These are phyloP conservation scores for Hyaloperonospora brassicae DNA, from an alignment of 352 stramenopile species.

Conservation along the genomic window DNA sequence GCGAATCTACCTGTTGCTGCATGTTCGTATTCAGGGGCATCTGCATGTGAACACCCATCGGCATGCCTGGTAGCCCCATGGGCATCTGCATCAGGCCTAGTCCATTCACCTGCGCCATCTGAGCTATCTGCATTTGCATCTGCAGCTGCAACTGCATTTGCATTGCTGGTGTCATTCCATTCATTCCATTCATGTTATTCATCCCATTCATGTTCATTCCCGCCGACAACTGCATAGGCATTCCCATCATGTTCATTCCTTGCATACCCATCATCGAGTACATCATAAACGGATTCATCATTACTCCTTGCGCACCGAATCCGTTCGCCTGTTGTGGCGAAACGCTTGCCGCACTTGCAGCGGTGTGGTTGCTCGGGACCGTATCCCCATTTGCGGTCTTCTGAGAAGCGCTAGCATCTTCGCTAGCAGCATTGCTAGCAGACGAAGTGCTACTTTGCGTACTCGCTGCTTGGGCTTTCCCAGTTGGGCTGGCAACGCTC, in stretches of 20 bases:
- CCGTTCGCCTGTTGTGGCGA: slow-evolving; percentile 18
- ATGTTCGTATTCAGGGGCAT: slow-evolving; percentile 35
- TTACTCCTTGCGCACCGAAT: slow-evolving; percentile 42
- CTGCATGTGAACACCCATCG: slow-evolving; percentile 46
- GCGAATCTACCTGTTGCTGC: slow-evolving; percentile 30
- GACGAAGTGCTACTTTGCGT: slow-evolving; percentile 1
- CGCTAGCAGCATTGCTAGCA: not conserved
- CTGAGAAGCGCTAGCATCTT: not conserved
- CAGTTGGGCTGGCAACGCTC: slow-evolving; percentile 4
- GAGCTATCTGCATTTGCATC: slow-evolving; percentile 32
- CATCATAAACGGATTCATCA: slow-evolving; percentile 82
- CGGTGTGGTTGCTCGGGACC: slow-evolving; percentile 6
- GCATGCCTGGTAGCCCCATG: slow-evolving; percentile 32
- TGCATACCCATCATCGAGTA: slow-evolving; percentile 66
- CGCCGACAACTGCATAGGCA: slow-evolving; percentile 50
- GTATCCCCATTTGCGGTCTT: slow-evolving; percentile 7
- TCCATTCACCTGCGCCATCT: slow-evolving; percentile 43
- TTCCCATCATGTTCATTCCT: slow-evolving; percentile 37
- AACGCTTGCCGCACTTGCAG: slow-evolving; percentile 9
- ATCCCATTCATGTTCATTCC: slow-evolving; percentile 23
- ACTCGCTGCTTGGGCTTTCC: slow-evolving; percentile 6
- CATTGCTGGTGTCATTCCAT: slow-evolving; percentile 21
- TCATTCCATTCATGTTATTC: slow-evolving; percentile 23
- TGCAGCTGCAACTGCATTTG: slow-evolving; percentile 33
- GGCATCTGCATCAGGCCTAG: slow-evolving; percentile 47